These are phyloP conservation scores for Physcomitrellopsis africana DNA, from an alignment of 225 moss, liverwort and hornwort genomes.

Conservation along the genomic window DNA sequence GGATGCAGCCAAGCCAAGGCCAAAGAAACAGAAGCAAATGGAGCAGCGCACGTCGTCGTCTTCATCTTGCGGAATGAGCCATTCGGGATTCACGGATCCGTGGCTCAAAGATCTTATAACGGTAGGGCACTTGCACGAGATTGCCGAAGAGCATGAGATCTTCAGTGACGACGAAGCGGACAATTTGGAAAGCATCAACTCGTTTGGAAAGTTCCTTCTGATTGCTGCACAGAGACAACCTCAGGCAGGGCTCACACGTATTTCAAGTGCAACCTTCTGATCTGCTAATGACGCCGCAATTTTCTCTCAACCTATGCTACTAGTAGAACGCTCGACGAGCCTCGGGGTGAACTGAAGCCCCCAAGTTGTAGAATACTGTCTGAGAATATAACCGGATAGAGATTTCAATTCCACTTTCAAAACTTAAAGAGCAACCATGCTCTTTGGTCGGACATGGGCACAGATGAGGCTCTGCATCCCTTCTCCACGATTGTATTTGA, in stretches of 20 bases:
- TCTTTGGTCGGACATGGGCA: background rate
- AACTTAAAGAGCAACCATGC: slow-evolving; percentile 1
- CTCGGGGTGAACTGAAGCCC: background rate
- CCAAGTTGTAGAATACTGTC: slow-evolving; percentile 25
- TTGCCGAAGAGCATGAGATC: slow-evolving; percentile 57
- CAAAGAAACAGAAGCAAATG: slow-evolving; percentile 15
- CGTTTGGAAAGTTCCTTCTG: slow-evolving; percentile 54
- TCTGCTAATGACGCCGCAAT: too few relatives aligned
- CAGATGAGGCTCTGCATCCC: too few relatives aligned
- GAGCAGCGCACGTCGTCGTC: slow-evolving; percentile 33
- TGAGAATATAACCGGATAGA: slow-evolving; percentile 1
- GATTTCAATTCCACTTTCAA: background rate
- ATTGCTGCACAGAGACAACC: slow-evolving; percentile 47
- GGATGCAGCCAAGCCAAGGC: slow-evolving; percentile 36
- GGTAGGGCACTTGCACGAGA: slow-evolving; percentile 62
- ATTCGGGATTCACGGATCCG: slow-evolving; percentile 41
- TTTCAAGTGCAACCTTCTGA: slow-evolving; percentile 32
- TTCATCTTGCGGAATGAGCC: slow-evolving; percentile 22
- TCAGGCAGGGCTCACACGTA: slow-evolving; percentile 37
- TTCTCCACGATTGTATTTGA: too few relatives aligned
- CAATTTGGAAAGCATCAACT: slow-evolving; percentile 36
- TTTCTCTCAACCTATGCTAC: too few relatives aligned
- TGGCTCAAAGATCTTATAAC: slow-evolving; percentile 54
- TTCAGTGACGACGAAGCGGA: slow-evolving; percentile 47
- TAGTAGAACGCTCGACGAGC: too few relatives aligned